phyloP scores from a whole-genome alignment of 116 monocot genomes.

The Thalassia testudinum region DNA sequence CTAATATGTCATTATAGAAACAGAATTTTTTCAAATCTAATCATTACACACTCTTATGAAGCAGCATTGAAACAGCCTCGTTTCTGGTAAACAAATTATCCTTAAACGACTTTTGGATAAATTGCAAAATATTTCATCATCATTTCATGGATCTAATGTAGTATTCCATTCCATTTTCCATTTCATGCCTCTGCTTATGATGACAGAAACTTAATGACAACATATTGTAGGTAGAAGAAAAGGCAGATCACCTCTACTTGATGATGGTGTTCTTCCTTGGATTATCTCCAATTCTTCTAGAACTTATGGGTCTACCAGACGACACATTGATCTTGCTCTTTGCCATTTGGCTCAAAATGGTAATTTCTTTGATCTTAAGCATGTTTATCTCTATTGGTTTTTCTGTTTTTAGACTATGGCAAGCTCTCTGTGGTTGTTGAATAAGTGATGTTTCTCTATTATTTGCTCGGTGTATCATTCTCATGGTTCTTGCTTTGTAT shows the following conservation, averaged over 20 bases:
- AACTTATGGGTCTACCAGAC: conserved; percentile 1
- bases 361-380: not conserved
- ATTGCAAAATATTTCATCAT: not conserved
- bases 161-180: not conserved
- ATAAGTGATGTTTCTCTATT: too few relatives aligned
- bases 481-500: too few relatives aligned
- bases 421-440: too few relatives aligned
- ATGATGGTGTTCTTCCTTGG: conserved; percentile 1
- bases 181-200: too few relatives aligned
- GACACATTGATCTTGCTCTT: conserved; percentile 3
- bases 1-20: too few relatives aligned
- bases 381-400: too few relatives aligned
- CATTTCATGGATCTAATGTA: not conserved
- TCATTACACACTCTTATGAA: too few relatives aligned
- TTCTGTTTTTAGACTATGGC: too few relatives aligned
- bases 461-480: too few relatives aligned
- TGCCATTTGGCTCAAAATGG: conserved; percentile 8
- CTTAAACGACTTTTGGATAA: not conserved
- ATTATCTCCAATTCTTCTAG: not conserved
- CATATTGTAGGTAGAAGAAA: not conserved
- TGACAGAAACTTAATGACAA: not conserved
- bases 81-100: not conserved
- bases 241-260: conserved; percentile 2
- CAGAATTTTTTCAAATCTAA: too few relatives aligned
- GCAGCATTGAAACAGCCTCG: not conserved